Evolutionary conservation across 768 basidiomycete species (phyloP).

Genomic region (Suillus spraguei): DNA sequence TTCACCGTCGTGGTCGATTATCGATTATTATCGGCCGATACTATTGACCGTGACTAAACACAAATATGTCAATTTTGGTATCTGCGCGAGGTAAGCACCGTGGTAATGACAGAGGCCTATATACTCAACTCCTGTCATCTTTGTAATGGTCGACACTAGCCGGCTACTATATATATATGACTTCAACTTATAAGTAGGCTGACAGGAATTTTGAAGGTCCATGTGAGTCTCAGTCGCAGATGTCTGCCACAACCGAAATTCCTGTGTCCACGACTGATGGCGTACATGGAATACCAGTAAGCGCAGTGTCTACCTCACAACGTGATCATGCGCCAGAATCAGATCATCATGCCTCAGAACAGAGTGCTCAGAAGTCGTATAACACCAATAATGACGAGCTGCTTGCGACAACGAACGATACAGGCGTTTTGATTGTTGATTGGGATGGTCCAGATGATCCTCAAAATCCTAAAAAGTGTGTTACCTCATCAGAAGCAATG

Average conservation of each 20-base stretch:
- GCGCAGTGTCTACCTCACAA: neutral
- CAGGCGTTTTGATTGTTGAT: neutral
- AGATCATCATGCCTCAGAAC: neutral
- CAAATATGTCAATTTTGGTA: too few relatives aligned
- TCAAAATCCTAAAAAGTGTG: slow-evolving; percentile 2
- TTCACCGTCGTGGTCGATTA: too few relatives aligned
- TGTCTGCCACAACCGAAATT: neutral
- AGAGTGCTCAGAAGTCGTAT: neutral
- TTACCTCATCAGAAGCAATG: neutral
- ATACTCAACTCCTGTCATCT: neutral
- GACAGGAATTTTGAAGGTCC: neutral
- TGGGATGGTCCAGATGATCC: slow-evolving; percentile 1
- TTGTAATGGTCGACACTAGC: neutral
- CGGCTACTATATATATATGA: neutral
- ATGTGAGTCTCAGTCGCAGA: neutral
- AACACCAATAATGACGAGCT: neutral
- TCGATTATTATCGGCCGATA: too few relatives aligned
- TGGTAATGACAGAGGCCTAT: too few relatives aligned
- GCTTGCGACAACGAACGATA: neutral
- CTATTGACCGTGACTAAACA: too few relatives aligned
- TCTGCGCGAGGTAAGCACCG: too few relatives aligned
- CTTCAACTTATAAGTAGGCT: neutral
- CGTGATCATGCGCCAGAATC: neutral
- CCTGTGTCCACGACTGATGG: neutral
- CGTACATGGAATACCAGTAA: neutral